Conservation (phyloP, 305 asterid species). For the Solanum hybrid region DNA sequence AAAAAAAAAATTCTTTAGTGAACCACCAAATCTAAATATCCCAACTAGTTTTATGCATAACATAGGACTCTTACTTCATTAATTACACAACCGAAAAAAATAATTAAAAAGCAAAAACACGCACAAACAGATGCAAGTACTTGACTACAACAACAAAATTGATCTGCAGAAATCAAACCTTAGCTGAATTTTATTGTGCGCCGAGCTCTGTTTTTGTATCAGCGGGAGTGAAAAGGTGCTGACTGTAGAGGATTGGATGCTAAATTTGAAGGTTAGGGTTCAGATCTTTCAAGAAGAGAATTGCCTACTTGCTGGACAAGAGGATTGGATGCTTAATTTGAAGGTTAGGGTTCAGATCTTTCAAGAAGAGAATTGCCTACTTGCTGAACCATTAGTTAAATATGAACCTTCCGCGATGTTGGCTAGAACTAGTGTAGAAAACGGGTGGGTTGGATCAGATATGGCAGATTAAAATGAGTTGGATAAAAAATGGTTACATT, state of each 20-base stretch:
- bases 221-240: not conserved
- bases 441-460: not conserved
- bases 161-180: not conserved
- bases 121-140: not conserved
- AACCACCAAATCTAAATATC: not conserved
- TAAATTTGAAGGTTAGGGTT: not conserved
- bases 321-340: not conserved
- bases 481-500: not conserved
- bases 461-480: not conserved
- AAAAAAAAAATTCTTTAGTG: too few species aligned
- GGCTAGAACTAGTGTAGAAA: not conserved
- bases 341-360: not conserved
- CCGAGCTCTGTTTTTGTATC: not conserved
- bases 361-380: not conserved
- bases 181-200: not conserved
- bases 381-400: not conserved
- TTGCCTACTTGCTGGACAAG: not conserved
- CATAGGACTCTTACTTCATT: not conserved
- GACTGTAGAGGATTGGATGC: not conserved
- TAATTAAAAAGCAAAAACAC: not conserved
- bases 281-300: not conserved
- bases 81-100: not conserved
- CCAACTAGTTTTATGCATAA: not conserved
- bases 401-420: not conserved
- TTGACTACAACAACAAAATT: not conserved